A percentile compares a stretch with the other conserved stretches of the same genome.
phyloP scores from a whole-genome alignment of 208 protist genomes.

The Porcisia hertigi region DNA sequence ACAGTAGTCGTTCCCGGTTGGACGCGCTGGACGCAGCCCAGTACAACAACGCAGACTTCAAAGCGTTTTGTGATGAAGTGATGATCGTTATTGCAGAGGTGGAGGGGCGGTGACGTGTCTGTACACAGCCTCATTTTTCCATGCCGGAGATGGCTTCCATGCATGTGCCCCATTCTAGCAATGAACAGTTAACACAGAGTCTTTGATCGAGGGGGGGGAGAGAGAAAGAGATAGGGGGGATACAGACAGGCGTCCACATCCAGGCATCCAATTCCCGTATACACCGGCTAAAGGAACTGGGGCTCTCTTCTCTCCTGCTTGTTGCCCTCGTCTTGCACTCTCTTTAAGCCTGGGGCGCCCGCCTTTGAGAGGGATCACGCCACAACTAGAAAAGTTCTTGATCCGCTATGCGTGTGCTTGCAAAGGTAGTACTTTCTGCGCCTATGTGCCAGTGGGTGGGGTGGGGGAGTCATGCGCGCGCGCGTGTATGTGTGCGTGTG shows the following conservation, averaged over 20 bases:
- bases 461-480: background rate
- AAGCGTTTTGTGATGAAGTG: slow-evolving; percentile 63
- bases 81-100: slow-evolving; percentile 41
- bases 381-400: background rate
- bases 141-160: background rate
- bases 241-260: background rate
- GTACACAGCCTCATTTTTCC: background rate
- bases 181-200: background rate
- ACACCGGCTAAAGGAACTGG: background rate
- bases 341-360: background rate
- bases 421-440: too few species aligned
- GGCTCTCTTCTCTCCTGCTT: background rate
- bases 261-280: too few species aligned
- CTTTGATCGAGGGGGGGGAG: background rate
- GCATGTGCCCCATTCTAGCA: background rate
- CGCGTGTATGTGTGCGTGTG: background rate
- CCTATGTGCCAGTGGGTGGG: background rate
- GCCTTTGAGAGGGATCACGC: background rate
- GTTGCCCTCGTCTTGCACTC: background rate
- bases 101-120: slow-evolving; percentile 24
- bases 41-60: slow-evolving; percentile 78
- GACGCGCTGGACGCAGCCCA: slow-evolving; percentile 83
- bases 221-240: too few species aligned
- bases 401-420: too few species aligned
- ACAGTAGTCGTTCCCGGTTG: slow-evolving; percentile 63